Conservation (phyloP, 2,329 filamentous ascomycete species). For the Nothophaeocryptopus gaeumannii region DNA sequence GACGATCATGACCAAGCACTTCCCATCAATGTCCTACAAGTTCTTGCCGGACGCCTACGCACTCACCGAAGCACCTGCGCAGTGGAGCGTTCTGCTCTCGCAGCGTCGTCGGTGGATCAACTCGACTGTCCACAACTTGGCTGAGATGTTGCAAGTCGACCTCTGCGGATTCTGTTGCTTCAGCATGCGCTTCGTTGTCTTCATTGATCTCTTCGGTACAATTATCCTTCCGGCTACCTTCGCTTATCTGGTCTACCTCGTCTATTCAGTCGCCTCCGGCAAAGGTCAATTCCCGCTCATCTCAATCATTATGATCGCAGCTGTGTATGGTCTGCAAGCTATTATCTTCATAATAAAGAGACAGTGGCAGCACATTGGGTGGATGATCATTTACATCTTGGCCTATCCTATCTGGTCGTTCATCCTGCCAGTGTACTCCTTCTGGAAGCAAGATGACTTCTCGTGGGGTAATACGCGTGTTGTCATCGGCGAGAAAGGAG, state of each 20-base stretch:
- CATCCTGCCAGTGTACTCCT: conserved; percentile 88
- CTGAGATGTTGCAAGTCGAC: conserved; percentile 84
- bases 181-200: conserved; percentile 97
- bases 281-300: conserved; percentile 77
- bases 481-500: conserved; percentile 89
- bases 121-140: conserved; percentile 94
- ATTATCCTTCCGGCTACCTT: conserved; percentile 87
- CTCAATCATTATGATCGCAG: conserved; percentile 83
- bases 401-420: conserved; percentile 94
- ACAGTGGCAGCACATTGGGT: conserved; percentile 97
- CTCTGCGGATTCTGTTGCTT: conserved; percentile 99
- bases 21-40: conserved; percentile 93
- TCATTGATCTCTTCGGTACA: conserved; percentile 88
- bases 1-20: conserved; percentile 97
- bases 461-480: conserved; percentile 98
- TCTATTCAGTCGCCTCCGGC: conserved; percentile 70
- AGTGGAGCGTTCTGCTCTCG: conserved; percentile 91
- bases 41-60: conserved; percentile 92
- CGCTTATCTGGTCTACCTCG: conserved; percentile 81
- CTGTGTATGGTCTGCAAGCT: conserved; percentile 91
- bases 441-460: conserved; percentile 99
- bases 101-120: conserved; percentile 99
- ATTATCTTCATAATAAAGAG: conserved; percentile 95
- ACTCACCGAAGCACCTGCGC: conserved; percentile 88
- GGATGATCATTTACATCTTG: conserved; percentile 99